Evolutionary conservation across 2,329 filamentous ascomycete species (phyloP).

Genomic region (Paraconiothyrium sp.): DNA sequence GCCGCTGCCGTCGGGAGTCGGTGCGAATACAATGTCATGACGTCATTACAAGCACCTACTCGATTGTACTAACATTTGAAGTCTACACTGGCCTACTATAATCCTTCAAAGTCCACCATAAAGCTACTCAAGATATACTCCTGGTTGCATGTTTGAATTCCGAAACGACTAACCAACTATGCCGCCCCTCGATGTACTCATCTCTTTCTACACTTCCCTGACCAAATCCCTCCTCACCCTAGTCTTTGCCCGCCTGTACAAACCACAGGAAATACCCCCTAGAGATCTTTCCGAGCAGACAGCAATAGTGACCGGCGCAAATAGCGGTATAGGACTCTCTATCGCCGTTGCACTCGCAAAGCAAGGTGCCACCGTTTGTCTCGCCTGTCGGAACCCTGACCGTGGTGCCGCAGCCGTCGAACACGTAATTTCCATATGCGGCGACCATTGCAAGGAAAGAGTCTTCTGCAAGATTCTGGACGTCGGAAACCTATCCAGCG

Average conservation of each 20-base stretch:
- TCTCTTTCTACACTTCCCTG: neutral
- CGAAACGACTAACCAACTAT: neutral
- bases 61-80: too few relatives aligned
- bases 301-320: neutral
- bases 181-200: neutral
- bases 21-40: too few relatives aligned
- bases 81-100: too few relatives aligned
- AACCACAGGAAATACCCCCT: neutral
- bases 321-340: neutral
- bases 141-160: too few relatives aligned
- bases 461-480: neutral
- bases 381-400: neutral
- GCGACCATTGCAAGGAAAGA: neutral
- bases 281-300: neutral
- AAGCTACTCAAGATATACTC: too few relatives aligned
- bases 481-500: neutral
- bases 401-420: neutral
- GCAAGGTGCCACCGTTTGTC: neutral
- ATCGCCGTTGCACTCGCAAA: neutral
- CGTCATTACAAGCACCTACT: too few relatives aligned
- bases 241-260: neutral
- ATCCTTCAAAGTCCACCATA: too few relatives aligned
- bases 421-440: neutral
- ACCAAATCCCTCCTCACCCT: neutral
- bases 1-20: too few relatives aligned